A percentile compares a stretch with the other conserved stretches of the same genome.
Evolutionary conservation across 2,329 filamentous ascomycete genomes (phyloP).

Genomic region (Diaporthe sp.): DNA sequence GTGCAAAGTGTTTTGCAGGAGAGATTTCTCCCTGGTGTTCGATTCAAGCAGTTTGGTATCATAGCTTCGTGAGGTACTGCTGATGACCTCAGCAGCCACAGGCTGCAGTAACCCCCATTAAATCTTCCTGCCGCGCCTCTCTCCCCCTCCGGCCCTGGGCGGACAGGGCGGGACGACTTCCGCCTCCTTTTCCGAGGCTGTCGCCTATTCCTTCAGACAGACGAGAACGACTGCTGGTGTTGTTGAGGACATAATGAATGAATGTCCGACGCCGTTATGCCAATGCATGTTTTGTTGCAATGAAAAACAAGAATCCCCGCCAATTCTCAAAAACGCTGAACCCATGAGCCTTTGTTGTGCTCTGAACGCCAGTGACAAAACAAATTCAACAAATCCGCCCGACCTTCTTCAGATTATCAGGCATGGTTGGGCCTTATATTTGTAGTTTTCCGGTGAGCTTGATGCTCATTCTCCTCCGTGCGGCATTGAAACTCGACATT

Average conservation of each 20-base stretch:
- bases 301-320: slow-evolving; percentile 1
- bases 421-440: slow-evolving; percentile 1
- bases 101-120: slow-evolving; percentile 15
- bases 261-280: slow-evolving; percentile 36
- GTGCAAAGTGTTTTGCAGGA: neutral
- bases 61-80: slow-evolving; percentile 40
- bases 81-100: slow-evolving; percentile 33
- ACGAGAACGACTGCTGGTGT: slow-evolving; percentile 17
- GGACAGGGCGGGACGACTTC: neutral
- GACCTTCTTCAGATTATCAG: neutral
- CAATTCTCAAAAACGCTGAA: slow-evolving; percentile 12
- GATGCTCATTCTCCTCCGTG: slow-evolving; percentile 40
- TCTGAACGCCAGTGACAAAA: slow-evolving; percentile 27
- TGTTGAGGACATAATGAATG: slow-evolving; percentile 33
- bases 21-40: slow-evolving; percentile 7
- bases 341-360: slow-evolving; percentile 12
- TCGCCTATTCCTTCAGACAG: slow-evolving; percentile 11
- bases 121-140: slow-evolving; percentile 4
- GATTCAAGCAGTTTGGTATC: slow-evolving; percentile 39
- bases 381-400: slow-evolving; percentile 1
- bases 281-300: slow-evolving; percentile 22
- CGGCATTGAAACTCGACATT: slow-evolving; percentile 37
- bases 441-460: slow-evolving; percentile 41
- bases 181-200: slow-evolving; percentile 20
- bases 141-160: neutral